Conservation (phyloP, 2,329 filamentous ascomycete species). For the Didymella exigua region DNA sequence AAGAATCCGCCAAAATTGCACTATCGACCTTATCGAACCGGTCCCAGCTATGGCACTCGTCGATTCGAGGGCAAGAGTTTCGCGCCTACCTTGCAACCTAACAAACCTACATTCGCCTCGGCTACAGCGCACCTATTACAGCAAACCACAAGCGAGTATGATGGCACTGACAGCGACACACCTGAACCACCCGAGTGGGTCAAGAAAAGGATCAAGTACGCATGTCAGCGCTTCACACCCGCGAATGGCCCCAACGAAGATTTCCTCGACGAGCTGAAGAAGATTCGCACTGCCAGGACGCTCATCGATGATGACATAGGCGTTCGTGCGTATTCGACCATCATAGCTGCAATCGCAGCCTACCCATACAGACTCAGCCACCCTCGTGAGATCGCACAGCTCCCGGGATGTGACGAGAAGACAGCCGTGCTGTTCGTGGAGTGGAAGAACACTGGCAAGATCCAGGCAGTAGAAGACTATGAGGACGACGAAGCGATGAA, state of each 20-base stretch:
- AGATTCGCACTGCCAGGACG: constrained; percentile 73
- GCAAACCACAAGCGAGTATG: constrained; percentile 79
- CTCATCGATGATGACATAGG: constrained; percentile 78
- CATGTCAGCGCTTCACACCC: constrained; percentile 80
- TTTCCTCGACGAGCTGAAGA: constrained; percentile 76
- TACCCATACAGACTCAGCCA: constrained; percentile 69
- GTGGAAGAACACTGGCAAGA: constrained; percentile 66
- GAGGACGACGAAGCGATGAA: constrained; percentile 68
- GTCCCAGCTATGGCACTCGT: constrained; percentile 29
- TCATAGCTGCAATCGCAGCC: constrained; percentile 81
- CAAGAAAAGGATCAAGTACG: constrained; percentile 67
- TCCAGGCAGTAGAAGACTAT: constrained; percentile 69
- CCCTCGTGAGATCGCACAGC: constrained; percentile 49
- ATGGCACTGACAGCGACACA: constrained; percentile 59
- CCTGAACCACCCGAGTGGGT: constrained; percentile 75
- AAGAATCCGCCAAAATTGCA: constrained; percentile 18
- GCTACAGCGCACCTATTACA: constrained; percentile 58
- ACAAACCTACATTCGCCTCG: constrained; percentile 17
- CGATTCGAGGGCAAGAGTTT: constrained; percentile 44
- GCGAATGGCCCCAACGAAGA: constrained; percentile 70
- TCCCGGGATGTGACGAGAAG: constrained; percentile 84
- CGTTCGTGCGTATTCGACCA: constrained; percentile 83
- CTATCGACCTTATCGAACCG: constrained; percentile 20
- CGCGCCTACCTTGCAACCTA: constrained; percentile 27
- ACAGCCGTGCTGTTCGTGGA: constrained; percentile 79